Conservation (phyloP, 2,329 filamentous ascomycete genomes). For the Colletotrichum musae region DNA sequence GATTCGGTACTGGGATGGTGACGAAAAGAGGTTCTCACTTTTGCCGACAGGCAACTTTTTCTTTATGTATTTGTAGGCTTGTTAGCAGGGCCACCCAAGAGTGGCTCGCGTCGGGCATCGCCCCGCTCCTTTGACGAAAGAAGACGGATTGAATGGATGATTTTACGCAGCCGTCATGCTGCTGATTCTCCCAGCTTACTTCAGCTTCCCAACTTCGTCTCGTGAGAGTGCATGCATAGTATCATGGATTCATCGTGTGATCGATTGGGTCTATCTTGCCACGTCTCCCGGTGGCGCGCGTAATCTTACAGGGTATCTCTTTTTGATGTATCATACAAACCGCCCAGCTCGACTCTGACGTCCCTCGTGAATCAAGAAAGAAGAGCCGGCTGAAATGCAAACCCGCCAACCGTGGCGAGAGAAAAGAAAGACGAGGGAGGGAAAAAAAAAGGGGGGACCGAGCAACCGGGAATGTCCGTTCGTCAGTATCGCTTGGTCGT, state of each 20-base stretch:
- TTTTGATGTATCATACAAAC: conserved; percentile 28
- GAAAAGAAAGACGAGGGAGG: not conserved
- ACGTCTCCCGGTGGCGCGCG: not conserved
- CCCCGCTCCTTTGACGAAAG: conserved; percentile 31
- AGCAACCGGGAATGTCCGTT: too few relatives aligned
- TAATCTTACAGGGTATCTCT: conserved; percentile 38
- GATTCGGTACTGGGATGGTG: conserved; percentile 21
- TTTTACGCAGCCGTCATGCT: conserved; percentile 25
- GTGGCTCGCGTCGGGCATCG: conserved; percentile 17
- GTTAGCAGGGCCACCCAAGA: conserved; percentile 5
- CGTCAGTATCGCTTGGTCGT: conserved; percentile 37
- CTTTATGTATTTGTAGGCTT: conserved; percentile 39
- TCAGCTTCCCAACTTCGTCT: not conserved
- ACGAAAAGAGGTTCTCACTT: conserved; percentile 15
- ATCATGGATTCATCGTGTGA: not conserved
- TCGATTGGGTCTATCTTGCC: not conserved
- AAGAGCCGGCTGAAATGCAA: not conserved
- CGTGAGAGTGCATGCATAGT: too few relatives aligned
- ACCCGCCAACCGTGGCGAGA: not conserved
- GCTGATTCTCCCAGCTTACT: conserved; percentile 13
- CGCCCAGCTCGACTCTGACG: conserved; percentile 14
- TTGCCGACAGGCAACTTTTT: conserved; percentile 25
- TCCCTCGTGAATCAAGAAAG: conserved; percentile 4
- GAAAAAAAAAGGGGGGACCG: not conserved
- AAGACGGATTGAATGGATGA: conserved; percentile 31